These are phyloP conservation scores for Tetrapisispora arboricola DNA, from an alignment of 805 yeast genomes.

Conservation along the genomic window DNA sequence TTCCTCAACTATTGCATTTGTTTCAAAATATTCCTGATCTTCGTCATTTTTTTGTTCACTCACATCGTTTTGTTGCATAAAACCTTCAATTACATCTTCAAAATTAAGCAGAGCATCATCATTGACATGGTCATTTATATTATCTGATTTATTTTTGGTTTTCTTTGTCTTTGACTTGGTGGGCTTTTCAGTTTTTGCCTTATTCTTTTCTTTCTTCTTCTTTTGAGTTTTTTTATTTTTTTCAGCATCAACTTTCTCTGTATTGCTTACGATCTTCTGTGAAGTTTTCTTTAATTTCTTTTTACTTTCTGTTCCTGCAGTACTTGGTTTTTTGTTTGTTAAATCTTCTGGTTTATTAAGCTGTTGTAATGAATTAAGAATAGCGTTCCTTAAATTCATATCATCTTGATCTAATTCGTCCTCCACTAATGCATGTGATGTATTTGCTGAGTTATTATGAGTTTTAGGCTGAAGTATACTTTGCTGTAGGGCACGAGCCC, in stretches of 20 bases:
- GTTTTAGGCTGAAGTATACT: constrained; percentile 14
- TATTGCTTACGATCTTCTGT: constrained; percentile 6
- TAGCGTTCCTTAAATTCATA: constrained; percentile 26
- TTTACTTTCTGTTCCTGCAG: constrained; percentile 1
- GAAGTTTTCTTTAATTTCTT: constrained; percentile 4
- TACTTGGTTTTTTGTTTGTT: not conserved
- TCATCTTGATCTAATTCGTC: constrained; percentile 26
- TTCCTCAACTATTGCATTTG: constrained; percentile 28
- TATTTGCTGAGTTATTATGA: constrained; percentile 5
- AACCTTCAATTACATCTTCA: constrained; percentile 25
- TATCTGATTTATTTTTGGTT: constrained; percentile 7
- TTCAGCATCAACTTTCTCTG: constrained; percentile 8
- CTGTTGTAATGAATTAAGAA: constrained; percentile 23
- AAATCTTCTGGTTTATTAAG: constrained; percentile 5
- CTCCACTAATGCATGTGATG: constrained; percentile 2
- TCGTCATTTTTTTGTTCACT: not conserved
- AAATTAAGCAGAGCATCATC: constrained; percentile 18
- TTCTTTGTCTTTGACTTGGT: constrained; percentile 5
- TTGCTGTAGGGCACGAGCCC: constrained; percentile 26
- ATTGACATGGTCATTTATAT: not conserved
- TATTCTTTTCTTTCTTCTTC: constrained; percentile 12
- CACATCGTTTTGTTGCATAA: constrained; percentile 18
- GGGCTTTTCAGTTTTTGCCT: constrained; percentile 4
- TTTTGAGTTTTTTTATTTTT: constrained; percentile 13
- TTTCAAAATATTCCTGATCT: constrained; percentile 12